Conservation (phyloP, 2,329 filamentous ascomycete genomes). For the Claviceps africana region DNA sequence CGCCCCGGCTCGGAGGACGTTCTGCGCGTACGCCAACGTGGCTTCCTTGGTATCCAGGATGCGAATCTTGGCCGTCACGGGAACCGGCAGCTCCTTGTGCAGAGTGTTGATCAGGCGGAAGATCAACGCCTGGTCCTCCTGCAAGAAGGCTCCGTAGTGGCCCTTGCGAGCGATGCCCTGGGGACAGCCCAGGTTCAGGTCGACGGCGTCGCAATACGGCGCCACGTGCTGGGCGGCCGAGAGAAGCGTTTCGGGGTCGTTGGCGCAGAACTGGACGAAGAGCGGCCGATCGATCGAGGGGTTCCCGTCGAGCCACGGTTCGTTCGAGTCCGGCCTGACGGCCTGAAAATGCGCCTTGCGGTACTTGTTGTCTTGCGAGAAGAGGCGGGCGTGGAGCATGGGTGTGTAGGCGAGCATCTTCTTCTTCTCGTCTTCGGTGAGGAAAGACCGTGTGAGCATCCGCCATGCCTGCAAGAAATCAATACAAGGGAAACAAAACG, state of each 20-base stretch:
- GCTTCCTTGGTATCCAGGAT: constrained; percentile 76
- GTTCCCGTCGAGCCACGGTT: constrained; percentile 70
- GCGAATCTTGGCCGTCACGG: constrained; percentile 89
- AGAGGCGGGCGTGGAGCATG: constrained; percentile 91
- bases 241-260: constrained; percentile 68
- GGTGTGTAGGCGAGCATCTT: constrained; percentile 78
- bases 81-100: constrained; percentile 62
- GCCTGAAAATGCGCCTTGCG: constrained; percentile 72
- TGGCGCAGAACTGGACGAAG: constrained; percentile 93
- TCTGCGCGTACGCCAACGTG: constrained; percentile 78
- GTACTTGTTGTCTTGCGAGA: constrained; percentile 62
- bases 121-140: constrained; percentile 81
- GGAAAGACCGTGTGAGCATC: constrained; percentile 86
- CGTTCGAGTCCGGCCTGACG: constrained; percentile 21
- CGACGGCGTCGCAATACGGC: constrained; percentile 86
- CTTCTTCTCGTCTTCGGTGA: constrained; percentile 49
- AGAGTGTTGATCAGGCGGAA: constrained; percentile 71
- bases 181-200: constrained; percentile 89
- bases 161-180: constrained; percentile 88
- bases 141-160: constrained; percentile 85
- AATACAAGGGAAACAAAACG: background rate
- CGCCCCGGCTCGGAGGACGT: constrained; percentile 74
- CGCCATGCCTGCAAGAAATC: constrained; percentile 66
- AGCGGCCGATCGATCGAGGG: constrained; percentile 72
- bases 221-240: constrained; percentile 64